Base-by-base conservation (phyloP, 139 green algal genomes). In the Chlorella sp. region DNA sequence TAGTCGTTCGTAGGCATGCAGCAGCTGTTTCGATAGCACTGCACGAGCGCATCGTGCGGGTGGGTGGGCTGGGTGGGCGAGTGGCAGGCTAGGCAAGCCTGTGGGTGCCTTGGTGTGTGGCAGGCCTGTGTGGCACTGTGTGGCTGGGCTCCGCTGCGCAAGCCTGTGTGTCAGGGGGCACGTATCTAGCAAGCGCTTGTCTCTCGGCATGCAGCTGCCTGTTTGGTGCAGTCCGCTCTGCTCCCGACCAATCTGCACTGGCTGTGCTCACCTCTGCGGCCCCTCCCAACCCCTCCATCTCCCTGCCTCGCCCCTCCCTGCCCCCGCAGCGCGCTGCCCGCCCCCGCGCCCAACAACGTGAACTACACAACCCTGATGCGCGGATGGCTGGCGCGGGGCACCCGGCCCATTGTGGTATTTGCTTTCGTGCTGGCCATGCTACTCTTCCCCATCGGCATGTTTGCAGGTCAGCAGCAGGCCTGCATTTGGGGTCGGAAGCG, bases 401-500 rank as follows among this genome's bases (percentile, higher is more conserved):
- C 83, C 5, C 61, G 89, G 24, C 79, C 78, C 82, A 42, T 82
- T 9, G 64, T 71, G 36, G 68, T 60, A 19, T 83, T 80, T 60
- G 7, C 91, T 9, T 40, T 64, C 11, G 83, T 91, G 7, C 37
- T 86, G 19, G 53, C 86, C 42, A 89, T 93, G 39, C 83, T 96
- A 40, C 83, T 96, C 36, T 95, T 95, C 80, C 94, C 93, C 39
- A 53, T 92, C 68, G 90, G 90, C 48, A 36, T 73, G 1, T 83
- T 83, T 73, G 85, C 85, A 1, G 71, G 71, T 83, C n/a, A 73
- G 85, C 21, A 19, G 69, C 69, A 36, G 69, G 69, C 69, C 1
- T 39, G 69, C 28, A 12, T 19, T 37, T 37, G 48, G 48, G 48
- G 48, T 57, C 7, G 48, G 48, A 3, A 32, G 60, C 60, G 18